Base-by-base conservation (phyloP, 179 eudicot genomes). In the Sideroxylon spinosum region DNA sequence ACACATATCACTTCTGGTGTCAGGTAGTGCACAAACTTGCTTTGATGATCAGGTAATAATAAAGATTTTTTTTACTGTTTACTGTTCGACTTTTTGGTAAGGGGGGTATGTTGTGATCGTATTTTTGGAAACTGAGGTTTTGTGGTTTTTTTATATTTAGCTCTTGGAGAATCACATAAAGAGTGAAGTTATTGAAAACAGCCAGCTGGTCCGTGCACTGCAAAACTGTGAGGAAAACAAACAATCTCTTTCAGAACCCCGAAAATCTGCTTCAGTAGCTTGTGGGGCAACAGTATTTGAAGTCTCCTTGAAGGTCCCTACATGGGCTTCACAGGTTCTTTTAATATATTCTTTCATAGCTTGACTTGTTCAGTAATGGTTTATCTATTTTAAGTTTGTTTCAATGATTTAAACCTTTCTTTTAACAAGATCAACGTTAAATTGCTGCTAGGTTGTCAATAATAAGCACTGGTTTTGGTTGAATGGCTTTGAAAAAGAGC, bases 1-100 rank as follows among this genome's bases (percentile, higher is more conserved):
- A 68, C 97, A 95, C 82, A 88, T 95, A 70, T 93, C 99, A 73
- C 94, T 95, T 77, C 82, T 95, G 79, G 95, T 95, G n/a, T 95
- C 98, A 0, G 99, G 99, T 50, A 95, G 99, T 85, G 97, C 98
- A 56, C 95, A 95, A 78, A 90, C 98, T 32, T 95, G 99, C 81
- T 95, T 93, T 87, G 98, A 93, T 81, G 97, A 95, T 81, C 99
- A 88, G 97, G 99, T 93, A 78, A 82, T 50, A 22, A 25, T 68
- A 12, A 59, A 25, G 56, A 52, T 9, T 9, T 52, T 52, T 52
- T 9, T 66, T 76, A 12, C 19, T 25, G 11, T 48, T 3, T 75
- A 20, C 64, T 23, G 20, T 12, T 50, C 17, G 50, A 48, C 49
- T 1, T 48, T 22, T 50, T 78, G 73, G 28, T 48, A 37, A 50